Evolutionary conservation across 345 rosid species (phyloP), one percentile per base, ranked within the genome.

Genomic region (Adansonia digitata): DNA sequence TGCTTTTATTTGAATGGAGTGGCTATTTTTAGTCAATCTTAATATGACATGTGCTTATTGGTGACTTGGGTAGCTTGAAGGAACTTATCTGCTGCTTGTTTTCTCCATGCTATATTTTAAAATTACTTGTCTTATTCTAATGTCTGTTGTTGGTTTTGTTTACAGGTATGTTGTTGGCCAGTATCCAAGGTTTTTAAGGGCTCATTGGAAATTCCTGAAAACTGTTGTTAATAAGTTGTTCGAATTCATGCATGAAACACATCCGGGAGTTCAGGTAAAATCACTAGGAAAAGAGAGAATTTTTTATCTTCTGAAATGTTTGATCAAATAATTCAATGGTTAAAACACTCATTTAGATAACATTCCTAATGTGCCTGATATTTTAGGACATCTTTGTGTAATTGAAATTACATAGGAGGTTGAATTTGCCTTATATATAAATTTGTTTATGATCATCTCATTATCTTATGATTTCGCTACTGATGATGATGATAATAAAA

Each of bases 161-260:
- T 73, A 57, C 85, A 96, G 99, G 99, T 96, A 96, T 84, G 99
- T 96, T 55, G 99, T 96, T 74, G 99, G 99, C 24, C 99, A 96
- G 82, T 96, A 93, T 79, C 99, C 99, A 70, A 89, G 99, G 83
- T 96, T 96, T 82, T 89, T 96, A 67, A 89, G 99, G 84, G 98
- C 99, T 37, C 98, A 96, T 69, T 96, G 98, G 98, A 96, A 96
- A 84, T 96, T 96, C 78, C 74, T 93, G 86, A 96, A 96, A 84
- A 96, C 99, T 63, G 99, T 96, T 85, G 98, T 93, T 72, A 96
- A 93, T 80, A 96, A 96, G 81, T 79, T 96, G 89, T 96, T 93
- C 72, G 99, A 96, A 83, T 96, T 96, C 80, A 96, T 96, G 99
- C 99, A 96, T 72, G 99, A 96, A 85, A 89, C 97, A 42, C 99